phyloP scores from a whole-genome alignment of 495 filamentous ascomycete species.

The Penicillium pulvis region DNA sequence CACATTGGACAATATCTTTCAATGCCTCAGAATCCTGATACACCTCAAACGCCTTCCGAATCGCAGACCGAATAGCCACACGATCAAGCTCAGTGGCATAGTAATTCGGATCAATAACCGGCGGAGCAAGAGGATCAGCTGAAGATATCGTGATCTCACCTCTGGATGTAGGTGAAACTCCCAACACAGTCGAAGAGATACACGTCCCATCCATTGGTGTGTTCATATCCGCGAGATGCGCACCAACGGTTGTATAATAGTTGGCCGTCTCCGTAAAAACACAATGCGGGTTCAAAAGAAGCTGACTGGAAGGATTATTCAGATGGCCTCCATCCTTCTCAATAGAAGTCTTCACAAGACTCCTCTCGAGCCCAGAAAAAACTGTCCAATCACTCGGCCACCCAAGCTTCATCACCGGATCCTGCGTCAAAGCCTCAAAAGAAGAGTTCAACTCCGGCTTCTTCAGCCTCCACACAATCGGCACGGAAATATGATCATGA shows the following conservation, averaged over 20 bases:
- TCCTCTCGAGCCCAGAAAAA: constrained; percentile 16
- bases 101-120: constrained; percentile 50
- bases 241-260: constrained; percentile 29
- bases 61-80: constrained; percentile 24
- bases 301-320: constrained; percentile 18
- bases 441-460: constrained; percentile 32
- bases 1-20: constrained; percentile 22
- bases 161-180: constrained; percentile 39
- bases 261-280: constrained; percentile 23
- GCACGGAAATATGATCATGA: constrained; percentile 34
- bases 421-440: constrained; percentile 22
- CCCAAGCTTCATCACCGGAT: constrained; percentile 34
- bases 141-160: constrained; percentile 43
- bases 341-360: constrained; percentile 30
- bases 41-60: constrained; percentile 17
- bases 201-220: constrained; percentile 40
- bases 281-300: constrained; percentile 14
- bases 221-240: constrained; percentile 13
- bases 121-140: constrained; percentile 27
- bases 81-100: constrained; percentile 39
- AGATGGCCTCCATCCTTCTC: constrained; percentile 26
- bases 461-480: constrained; percentile 38
- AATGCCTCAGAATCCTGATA: constrained; percentile 21
- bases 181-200: constrained; percentile 35
- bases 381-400: constrained; percentile 30